Base-by-base conservation (phyloP, 1,139 yeast genomes). In the Saccharomyces hybrid region DNA sequence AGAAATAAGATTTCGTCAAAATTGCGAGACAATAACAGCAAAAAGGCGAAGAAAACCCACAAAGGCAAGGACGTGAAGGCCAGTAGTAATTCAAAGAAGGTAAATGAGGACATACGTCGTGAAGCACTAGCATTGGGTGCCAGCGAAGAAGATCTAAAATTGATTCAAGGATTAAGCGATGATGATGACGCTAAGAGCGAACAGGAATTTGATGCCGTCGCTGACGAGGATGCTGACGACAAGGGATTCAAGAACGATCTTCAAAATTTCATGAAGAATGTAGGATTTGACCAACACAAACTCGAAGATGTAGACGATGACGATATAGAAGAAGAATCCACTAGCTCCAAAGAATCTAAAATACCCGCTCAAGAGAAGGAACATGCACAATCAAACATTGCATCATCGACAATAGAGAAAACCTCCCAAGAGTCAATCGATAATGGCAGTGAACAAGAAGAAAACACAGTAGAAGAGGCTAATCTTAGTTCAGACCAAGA, bases 71-170 rank as follows among this genome's bases (percentile, higher is more conserved):
- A 52, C 47, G 54, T 50, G 49, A 63, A 57, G 57, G 53, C 57
- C 27, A 50, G 54, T 25, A 44, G 48, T 34, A 51, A 49, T 11
- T 49, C 23, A 25, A 44, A 56, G 34, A 49, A 54, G 46, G 54
- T 57, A 5, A 70, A 69, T 26, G 83, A 80, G 4, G 65, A 76
- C 0, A 69, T 85, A 53, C 82, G 86, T 60, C 79, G 82, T 59
- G 93, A 85, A 73, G 95, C 93, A 1, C 69, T 85, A 28, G 82
- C 82, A 16, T 70, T 86, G 48, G 93, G 93, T 44, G 93, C 91
- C 4, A 76, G 86, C 14, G 90, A 84, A 61, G 87, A 79, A 31
- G 93, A 85, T 65, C 67, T 86, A 49, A 76, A 76, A 51, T 71
- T 86, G 53, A 62, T 86, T 26, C 73, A 75, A 49, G 84, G 76